Base-by-base conservation (phyloP, 2,329 filamentous ascomycete species). In the Fonsecaea nubica region DNA sequence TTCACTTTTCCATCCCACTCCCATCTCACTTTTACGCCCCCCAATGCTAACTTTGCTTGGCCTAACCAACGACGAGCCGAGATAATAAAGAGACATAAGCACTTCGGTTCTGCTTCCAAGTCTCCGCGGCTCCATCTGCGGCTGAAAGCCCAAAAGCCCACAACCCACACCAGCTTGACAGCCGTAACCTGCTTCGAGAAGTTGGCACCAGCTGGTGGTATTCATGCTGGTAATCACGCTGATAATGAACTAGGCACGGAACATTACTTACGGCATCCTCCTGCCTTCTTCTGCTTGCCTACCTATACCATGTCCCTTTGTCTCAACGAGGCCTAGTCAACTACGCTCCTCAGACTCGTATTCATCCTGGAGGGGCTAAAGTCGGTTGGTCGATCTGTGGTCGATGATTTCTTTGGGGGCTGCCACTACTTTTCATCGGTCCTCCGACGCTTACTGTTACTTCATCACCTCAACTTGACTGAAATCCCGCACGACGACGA, bases 21-120 rank as follows among this genome's bases (percentile, higher is more conserved):
- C 18, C 45, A 50, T 50, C 45, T 50, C 45, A 50, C 21, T 50
- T 50, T 50, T 50, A 12, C 45, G 18, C 18, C 40, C 40, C 40
- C 9, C 40, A 4, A n/a, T 45, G 6, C 40, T 18, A 45, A 45
- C 40, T 45, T 8, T 45, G 6, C 40, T 45, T 7, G 40, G 40
- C 40, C n/a, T 45, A 9, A 18, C 2, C 40, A 18, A 7, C 40
- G 15, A 45, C 18, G 15, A 45, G 40, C 18, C 40, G 18, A 45
- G 5, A 32, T 32, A 32, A 32, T 32, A 40, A 4, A 30, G 10
- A 13, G 25, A 30, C 18, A 50, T 30, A 50, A 50, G 45, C 45
- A 50, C 45, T 25, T 30, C 12, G 45, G 25, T 50, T 50, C 45
- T 21, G 25, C 45, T 4, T 50, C 21, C 15, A 15, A 12, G 21